phyloP scores from a whole-genome alignment of 192 early-diverging fungal species.

The Glomus cerebriforme region DNA sequence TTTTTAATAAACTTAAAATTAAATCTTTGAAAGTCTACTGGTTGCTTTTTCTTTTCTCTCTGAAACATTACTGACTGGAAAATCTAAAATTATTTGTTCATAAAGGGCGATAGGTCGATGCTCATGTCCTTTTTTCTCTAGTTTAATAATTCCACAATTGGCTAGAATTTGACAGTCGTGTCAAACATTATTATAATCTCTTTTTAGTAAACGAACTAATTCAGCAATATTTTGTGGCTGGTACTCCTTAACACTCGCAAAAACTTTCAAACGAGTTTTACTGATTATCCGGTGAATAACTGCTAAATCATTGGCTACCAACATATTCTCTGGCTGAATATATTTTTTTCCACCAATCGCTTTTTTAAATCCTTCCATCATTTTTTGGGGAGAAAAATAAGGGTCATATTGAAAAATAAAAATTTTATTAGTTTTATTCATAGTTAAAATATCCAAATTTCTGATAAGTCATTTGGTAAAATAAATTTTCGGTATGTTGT shows the following conservation, averaged over 20 bases:
- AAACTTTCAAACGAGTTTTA: background rate
- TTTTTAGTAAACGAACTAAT: background rate
- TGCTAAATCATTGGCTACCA: background rate
- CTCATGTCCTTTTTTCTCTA: background rate
- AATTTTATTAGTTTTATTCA: background rate
- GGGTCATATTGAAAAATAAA: conserved; percentile 17
- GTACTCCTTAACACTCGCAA: background rate
- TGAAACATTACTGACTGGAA: background rate
- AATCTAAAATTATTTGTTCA: conserved; percentile 6
- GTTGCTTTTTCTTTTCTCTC: too few relatives aligned
- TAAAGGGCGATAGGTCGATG: background rate
- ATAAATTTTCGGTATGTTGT: background rate
- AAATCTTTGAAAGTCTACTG: too few relatives aligned
- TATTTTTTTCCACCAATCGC: background rate
- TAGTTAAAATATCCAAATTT: conserved; percentile 9
- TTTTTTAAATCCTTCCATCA: background rate
- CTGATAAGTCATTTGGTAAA: background rate
- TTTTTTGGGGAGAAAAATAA: background rate
- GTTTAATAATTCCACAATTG: conserved; percentile 7
- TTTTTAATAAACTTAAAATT: too few relatives aligned
- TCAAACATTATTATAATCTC: background rate
- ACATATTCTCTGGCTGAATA: background rate
- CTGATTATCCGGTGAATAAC: background rate
- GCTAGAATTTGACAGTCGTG: background rate
- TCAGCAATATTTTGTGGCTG: background rate